Conservation (phyloP, 257 asterid species). For the Gentiana macrophylla region DNA sequence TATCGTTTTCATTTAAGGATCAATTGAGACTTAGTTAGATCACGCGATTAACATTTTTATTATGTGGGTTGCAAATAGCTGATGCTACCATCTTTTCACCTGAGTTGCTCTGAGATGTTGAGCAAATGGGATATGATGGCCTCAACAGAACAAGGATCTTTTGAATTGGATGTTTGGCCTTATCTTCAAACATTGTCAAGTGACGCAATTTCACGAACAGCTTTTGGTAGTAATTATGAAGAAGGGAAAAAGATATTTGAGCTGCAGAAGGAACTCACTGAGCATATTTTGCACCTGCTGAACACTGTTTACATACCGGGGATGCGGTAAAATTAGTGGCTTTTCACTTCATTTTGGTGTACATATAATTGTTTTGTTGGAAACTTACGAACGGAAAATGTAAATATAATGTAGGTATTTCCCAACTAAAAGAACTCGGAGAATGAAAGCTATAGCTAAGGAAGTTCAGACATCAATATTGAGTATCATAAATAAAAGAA, state of each 20-base stretch:
- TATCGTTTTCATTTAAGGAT: no score
- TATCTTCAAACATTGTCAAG: constrained; percentile 6
- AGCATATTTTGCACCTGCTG: neutral
- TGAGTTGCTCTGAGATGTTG: neutral
- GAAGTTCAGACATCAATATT: no score
- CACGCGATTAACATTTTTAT: no score
- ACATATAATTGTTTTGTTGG: no score
- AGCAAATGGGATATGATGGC: constrained; percentile 8
- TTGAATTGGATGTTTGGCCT: constrained; percentile 16
- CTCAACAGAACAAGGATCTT: constrained; percentile 3
- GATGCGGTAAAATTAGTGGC: constrained; percentile 1
- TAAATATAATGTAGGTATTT: constrained; percentile 16
- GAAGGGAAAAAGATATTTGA: constrained; percentile 13
- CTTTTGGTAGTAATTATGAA: constrained; percentile 10
- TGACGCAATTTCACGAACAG: constrained; percentile 9
- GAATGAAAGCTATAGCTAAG: constrained; percentile 22
- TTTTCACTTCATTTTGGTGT: no score
- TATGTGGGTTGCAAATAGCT: no score
- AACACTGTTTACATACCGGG: constrained; percentile 7
- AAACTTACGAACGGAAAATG: no score
- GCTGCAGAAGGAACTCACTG: constrained; percentile 8
- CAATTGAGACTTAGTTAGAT: no score
- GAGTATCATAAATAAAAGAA: no score
- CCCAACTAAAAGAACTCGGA: constrained; percentile 29
- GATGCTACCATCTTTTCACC: no score